Conservation (phyloP, 306 rosid genomes). For the Cucumis cinereus region DNA sequence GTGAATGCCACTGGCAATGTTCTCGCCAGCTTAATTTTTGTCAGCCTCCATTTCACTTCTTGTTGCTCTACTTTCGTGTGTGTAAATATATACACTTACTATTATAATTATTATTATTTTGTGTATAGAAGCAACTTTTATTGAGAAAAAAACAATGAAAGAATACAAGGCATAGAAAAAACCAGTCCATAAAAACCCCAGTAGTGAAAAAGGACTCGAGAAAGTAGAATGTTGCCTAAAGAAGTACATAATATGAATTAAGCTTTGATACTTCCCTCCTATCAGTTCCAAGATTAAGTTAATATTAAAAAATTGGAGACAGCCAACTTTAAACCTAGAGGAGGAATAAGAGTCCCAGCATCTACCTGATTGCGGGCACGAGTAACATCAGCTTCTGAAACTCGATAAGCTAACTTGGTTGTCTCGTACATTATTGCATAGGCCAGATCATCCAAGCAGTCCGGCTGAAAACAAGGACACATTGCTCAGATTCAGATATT, state of each 20-base stretch:
- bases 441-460: constrained; percentile 62
- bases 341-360: not conserved
- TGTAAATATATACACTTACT: no score
- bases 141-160: no score
- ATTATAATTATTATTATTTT: no score
- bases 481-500: not conserved
- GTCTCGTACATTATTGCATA: constrained; percentile 76
- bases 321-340: not conserved
- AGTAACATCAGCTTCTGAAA: constrained; percentile 67
- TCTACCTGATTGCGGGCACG: constrained; percentile 89
- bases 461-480: constrained; percentile 35
- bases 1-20: not conserved
- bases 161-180: no score
- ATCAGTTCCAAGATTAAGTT: not conserved
- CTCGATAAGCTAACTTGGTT: constrained; percentile 67
- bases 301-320: not conserved
- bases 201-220: no score
- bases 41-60: not conserved
- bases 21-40: not conserved
- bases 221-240: not conserved
- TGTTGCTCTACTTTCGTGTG: not conserved
- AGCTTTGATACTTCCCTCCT: not conserved
- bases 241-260: not conserved
- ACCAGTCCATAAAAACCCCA: no score
- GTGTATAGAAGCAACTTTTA: no score